Evolutionary conservation across 495 filamentous ascomycete species (phyloP), one percentile per base, ranked within the genome.

Genomic region (Podospora pseudocomata): DNA sequence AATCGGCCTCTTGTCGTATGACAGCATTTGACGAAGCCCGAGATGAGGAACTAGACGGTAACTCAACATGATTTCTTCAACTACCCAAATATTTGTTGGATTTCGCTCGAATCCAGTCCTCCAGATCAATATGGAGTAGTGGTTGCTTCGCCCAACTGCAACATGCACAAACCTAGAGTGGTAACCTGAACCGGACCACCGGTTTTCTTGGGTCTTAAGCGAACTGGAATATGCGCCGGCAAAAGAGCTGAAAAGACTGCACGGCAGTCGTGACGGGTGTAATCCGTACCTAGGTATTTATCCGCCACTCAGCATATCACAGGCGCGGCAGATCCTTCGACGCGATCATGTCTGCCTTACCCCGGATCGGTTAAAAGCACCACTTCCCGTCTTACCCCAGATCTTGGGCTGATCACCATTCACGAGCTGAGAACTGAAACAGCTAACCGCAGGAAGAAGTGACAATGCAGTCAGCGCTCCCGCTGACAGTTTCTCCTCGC

Each of bases 341-440:
- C 73, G 65, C 49, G 73, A 49, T 3, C 15, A 73, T 76, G 56
- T 67, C 44, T 44, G 61, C 65, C 61, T 71, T 68, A 58, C 68
- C 70, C 71, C 70, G 70, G 75, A 77, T 74, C 75, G 75, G 75
- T 63, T 77, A 77, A 77, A 75, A 68, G 39, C 61, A 65, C 16
- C 20, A n/a, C 69, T 49, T 13, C 39, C 39, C 39, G 39, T 49
- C 39, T 49, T 32, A 66, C 34, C 65, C 60, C 49, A 63, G 26
- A 63, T 64, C 54, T 32, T 63, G 28, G 23, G 49, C 60, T 15
- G 28, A 59, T 64, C 65, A 49, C 15, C 15, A 16, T 23, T 27
- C 23, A 20, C 2, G 26, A 65, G 18, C 20, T 20, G 19, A 18
- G 7, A 59, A 68, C 23, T 34, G 7, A 34, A 53, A 73, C 60